These are phyloP conservation scores for Fragaria vesca DNA, from an alignment of 306 rosid species.

Conservation along the genomic window DNA sequence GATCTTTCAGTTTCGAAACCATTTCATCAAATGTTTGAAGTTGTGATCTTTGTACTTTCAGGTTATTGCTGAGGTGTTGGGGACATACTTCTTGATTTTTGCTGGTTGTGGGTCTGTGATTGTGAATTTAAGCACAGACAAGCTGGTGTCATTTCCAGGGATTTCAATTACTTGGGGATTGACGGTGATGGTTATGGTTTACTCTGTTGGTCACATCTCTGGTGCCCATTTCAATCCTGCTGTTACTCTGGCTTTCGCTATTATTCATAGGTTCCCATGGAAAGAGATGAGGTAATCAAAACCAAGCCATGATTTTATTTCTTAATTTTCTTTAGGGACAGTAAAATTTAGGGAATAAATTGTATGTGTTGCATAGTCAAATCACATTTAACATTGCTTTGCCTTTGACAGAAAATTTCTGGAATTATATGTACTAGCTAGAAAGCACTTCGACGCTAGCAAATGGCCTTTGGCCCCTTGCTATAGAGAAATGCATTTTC, in stretches of 20 bases:
- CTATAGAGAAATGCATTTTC: not conserved
- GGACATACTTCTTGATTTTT: slow-evolving; percentile 78
- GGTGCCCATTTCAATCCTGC: slow-evolving; percentile 95
- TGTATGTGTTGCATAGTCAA: not conserved
- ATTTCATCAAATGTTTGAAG: not conserved
- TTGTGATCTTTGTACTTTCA: slow-evolving; percentile 18
- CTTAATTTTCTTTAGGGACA: no score
- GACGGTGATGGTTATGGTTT: slow-evolving; percentile 55
- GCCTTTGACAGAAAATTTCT: no score
- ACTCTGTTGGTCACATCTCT: slow-evolving; percentile 79
- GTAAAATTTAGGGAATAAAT: not conserved
- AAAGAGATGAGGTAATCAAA: slow-evolving; percentile 50
- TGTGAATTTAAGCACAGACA: slow-evolving; percentile 42
- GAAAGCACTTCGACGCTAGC: no score
- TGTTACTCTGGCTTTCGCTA: slow-evolving; percentile 79
- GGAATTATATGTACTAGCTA: no score
- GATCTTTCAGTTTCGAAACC: not conserved
- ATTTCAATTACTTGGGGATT: slow-evolving; percentile 71
- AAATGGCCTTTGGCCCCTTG: not conserved
- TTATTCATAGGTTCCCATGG: slow-evolving; percentile 54
- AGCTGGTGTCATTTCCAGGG: slow-evolving; percentile 62
- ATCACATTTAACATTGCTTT: not conserved
- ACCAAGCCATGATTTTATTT: slow-evolving; percentile 1
- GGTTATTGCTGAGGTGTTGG: slow-evolving; percentile 76
- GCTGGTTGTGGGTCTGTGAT: slow-evolving; percentile 69